Evolutionary conservation across 108 stramenopile species (phyloP).

Genomic region (Epithemia pelagica): DNA sequence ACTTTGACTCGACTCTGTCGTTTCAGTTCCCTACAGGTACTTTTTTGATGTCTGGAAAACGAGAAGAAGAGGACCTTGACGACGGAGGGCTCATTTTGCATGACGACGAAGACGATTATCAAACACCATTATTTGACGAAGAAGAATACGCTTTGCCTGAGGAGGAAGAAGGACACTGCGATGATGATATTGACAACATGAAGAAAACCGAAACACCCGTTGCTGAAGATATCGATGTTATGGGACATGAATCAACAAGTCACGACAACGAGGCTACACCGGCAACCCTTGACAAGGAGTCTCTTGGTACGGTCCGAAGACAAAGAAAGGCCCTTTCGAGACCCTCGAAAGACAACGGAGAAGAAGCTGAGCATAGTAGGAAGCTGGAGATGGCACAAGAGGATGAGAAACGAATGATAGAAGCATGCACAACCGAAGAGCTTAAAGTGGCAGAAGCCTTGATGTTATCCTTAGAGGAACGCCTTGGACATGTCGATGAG

Average conservation of each 20-base stretch:
- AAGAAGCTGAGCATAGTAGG: not conserved
- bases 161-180: slow-evolving; percentile 5
- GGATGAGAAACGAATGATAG: not conserved
- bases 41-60: not conserved
- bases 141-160: slow-evolving; percentile 26
- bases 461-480: slow-evolving; percentile 11
- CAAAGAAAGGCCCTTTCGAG: not conserved
- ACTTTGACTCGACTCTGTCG: not conserved
- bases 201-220: not conserved
- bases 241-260: not conserved
- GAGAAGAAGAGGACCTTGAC: slow-evolving; percentile 21
- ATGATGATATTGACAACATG: not conserved
- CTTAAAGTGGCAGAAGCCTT: slow-evolving; percentile 23
- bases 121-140: not conserved
- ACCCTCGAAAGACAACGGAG: too few relatives aligned
- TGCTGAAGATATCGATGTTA: not conserved
- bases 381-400: not conserved
- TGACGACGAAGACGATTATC: not conserved
- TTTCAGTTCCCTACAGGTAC: slow-evolving; percentile 16
- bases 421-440: slow-evolving; percentile 18
- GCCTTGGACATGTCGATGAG: slow-evolving; percentile 28
- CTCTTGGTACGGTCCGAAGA: not conserved
- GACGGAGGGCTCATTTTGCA: slow-evolving; percentile 6
- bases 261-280: not conserved
- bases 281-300: not conserved